These are phyloP conservation scores for Arabidopsis thaliana DNA, from an alignment of 345 rosid species.

Conservation along the genomic window DNA sequence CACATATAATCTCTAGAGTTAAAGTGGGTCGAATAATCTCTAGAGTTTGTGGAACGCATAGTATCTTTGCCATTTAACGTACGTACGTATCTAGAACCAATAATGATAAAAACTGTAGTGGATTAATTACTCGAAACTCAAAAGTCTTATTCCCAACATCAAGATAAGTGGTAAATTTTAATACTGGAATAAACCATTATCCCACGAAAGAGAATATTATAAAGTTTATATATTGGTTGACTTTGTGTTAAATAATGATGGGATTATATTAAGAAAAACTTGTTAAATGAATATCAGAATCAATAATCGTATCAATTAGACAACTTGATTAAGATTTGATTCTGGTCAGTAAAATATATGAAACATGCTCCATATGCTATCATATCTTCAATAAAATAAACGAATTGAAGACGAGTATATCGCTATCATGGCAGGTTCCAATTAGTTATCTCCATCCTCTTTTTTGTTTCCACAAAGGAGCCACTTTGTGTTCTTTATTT, in stretches of 20 bases:
- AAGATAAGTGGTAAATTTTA: too few relatives aligned
- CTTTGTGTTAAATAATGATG: slow-evolving; percentile 20
- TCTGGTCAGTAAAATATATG: slow-evolving; percentile 29
- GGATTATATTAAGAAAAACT: not conserved
- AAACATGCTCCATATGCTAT: slow-evolving; percentile 31
- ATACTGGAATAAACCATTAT: not conserved
- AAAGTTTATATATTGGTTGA: slow-evolving; percentile 27
- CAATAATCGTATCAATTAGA: slow-evolving; percentile 32
- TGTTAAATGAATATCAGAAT: slow-evolving; percentile 17
- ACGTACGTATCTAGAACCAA: too few relatives aligned
- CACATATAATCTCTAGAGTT: not conserved
- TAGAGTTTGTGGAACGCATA: too few relatives aligned
- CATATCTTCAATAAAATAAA: slow-evolving; percentile 33
- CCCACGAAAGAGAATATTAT: not conserved
- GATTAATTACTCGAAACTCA: too few relatives aligned
- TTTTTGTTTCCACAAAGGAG: too few relatives aligned
- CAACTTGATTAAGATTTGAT: slow-evolving; percentile 37
- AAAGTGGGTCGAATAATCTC: too few relatives aligned
- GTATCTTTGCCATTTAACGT: too few relatives aligned
- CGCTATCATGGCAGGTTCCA: slow-evolving; percentile 8
- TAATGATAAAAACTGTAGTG: too few relatives aligned
- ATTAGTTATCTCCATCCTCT: not conserved
- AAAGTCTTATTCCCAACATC: too few relatives aligned
- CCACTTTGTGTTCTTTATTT: too few relatives aligned
- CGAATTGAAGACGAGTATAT: slow-evolving; percentile 14